Evolutionary conservation across 192 early-diverging fungal species (phyloP).

Genomic region (Coemansia sp.): DNA sequence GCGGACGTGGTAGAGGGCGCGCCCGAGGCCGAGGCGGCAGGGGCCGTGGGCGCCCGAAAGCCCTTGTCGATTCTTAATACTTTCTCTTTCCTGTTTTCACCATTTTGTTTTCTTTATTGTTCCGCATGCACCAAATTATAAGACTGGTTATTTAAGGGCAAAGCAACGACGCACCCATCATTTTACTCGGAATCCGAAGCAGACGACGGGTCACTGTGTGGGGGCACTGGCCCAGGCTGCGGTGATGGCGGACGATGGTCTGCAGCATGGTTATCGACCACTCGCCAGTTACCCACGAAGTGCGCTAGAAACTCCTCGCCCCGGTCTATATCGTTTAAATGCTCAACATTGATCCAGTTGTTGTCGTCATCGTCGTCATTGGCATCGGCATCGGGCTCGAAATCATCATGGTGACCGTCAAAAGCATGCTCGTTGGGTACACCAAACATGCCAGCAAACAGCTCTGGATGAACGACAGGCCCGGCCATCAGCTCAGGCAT

Average conservation of each 20-base stretch:
- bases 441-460: neutral
- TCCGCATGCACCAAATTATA: too few species aligned
- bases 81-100: too few species aligned
- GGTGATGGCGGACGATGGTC: constrained; percentile 30
- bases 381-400: neutral
- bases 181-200: neutral
- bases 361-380: constrained; percentile 4
- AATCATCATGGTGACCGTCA: constrained; percentile 9
- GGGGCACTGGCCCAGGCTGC: constrained; percentile 38
- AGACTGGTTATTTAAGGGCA: too few species aligned
- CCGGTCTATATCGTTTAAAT: neutral
- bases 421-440: neutral
- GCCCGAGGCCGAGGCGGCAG: constrained; percentile 41
- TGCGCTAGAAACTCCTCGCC: constrained; percentile 17
- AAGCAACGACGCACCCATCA: too few species aligned
- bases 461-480: constrained; percentile 17
- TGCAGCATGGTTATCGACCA: constrained; percentile 7
- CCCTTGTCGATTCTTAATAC: neutral
- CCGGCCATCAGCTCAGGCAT: constrained; percentile 18
- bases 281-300: constrained; percentile 36
- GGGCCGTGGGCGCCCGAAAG: constrained; percentile 19
- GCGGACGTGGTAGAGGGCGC: constrained; percentile 42
- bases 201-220: neutral
- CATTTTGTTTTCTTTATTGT: too few species aligned
- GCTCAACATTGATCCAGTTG: neutral